Conservation (phyloP, 129 eudicot genomes). For the Centella asiatica region DNA sequence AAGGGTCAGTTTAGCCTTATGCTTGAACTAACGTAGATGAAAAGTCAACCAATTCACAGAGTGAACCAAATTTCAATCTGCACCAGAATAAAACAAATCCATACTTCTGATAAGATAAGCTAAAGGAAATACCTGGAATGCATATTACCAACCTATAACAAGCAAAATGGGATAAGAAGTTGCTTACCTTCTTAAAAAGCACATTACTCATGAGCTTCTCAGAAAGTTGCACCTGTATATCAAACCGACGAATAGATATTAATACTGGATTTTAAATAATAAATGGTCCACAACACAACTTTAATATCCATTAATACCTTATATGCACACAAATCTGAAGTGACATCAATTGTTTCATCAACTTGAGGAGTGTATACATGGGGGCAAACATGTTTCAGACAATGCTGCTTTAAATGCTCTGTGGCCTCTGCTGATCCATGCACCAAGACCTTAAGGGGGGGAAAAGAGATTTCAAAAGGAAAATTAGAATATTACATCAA, state of each 20-base stretch:
- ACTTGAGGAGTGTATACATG: slow-evolving; percentile 93
- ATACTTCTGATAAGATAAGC: neutral
- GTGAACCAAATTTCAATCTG: too few relatives aligned
- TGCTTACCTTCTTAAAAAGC: slow-evolving; percentile 77
- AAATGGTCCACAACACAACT: neutral
- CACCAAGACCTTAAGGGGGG: slow-evolving; percentile 63
- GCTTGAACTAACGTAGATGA: too few relatives aligned
- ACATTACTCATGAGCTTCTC: slow-evolving; percentile 97
- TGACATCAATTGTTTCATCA: slow-evolving; percentile 92
- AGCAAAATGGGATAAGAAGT: neutral
- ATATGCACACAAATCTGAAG: slow-evolving; percentile 96
- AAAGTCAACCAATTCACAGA: too few relatives aligned
- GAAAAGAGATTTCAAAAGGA: too few relatives aligned
- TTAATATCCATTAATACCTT: slow-evolving; percentile 35
- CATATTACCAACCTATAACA: neutral
- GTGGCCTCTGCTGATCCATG: slow-evolving; percentile 99
- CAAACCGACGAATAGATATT: slow-evolving; percentile 10
- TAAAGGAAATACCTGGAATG: neutral
- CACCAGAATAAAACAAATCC: too few relatives aligned
- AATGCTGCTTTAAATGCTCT: slow-evolving; percentile 94
- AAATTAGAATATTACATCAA: too few relatives aligned
- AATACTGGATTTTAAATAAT: slow-evolving; percentile 3
- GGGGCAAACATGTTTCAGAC: slow-evolving; percentile 79
- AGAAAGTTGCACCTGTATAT: slow-evolving; percentile 79
- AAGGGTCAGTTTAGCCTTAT: too few relatives aligned